Evolutionary conservation across 345 rosid genomes (phyloP).

Genomic region (Luvunga scandens): DNA sequence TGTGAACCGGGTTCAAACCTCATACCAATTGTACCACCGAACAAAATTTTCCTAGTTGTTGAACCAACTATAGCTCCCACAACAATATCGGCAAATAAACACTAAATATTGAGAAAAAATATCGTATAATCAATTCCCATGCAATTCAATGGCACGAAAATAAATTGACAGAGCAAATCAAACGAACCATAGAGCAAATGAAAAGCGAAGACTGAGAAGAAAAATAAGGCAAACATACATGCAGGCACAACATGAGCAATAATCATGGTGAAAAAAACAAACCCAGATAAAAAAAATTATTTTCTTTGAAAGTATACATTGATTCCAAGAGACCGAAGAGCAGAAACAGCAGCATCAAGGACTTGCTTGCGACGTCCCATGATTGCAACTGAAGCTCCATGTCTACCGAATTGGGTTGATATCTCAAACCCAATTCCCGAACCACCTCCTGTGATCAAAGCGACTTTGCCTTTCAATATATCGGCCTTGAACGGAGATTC

Average conservation of each 20-base stretch:
- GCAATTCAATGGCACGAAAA: neutral
- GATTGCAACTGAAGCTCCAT: slow-evolving; percentile 74
- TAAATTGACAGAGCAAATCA: neutral
- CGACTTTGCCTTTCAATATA: slow-evolving; percentile 55
- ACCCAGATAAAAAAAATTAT: no score
- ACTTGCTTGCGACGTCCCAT: slow-evolving; percentile 75
- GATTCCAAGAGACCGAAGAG: slow-evolving; percentile 62
- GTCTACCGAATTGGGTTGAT: slow-evolving; percentile 60
- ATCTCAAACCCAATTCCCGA: slow-evolving; percentile 90
- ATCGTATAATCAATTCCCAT: neutral
- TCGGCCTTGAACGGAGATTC: slow-evolving; percentile 70
- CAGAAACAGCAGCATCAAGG: slow-evolving; percentile 60
- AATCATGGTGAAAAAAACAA: neutral
- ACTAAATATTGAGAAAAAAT: neutral
- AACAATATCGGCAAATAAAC: neutral
- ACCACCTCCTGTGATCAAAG: slow-evolving; percentile 79
- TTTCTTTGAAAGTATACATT: slow-evolving; percentile 23
- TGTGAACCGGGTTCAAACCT: no score
- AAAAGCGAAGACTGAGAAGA: neutral
- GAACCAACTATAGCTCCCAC: neutral
- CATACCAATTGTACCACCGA: neutral
- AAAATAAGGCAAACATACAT: neutral
- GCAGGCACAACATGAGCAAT: neutral
- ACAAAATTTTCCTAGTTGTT: neutral
- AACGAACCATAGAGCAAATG: neutral